A percentile compares a stretch with the other conserved stretches of the same genome.
These are phyloP conservation scores for Populus nigra DNA, from an alignment of 345 rosid genomes.

Conservation along the genomic window DNA sequence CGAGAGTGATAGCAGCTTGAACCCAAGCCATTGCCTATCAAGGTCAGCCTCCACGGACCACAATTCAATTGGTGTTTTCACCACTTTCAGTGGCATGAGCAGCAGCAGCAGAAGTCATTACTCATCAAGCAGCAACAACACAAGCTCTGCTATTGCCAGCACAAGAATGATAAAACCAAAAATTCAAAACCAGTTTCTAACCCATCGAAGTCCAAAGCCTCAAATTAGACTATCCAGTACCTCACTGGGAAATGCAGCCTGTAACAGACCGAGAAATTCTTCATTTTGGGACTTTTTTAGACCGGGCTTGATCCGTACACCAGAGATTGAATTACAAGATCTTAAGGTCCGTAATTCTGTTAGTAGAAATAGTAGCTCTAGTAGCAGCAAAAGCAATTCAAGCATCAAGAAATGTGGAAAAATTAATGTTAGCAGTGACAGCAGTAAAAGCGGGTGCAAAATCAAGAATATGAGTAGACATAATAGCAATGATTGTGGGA, in stretches of 20 bases:
- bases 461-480: not conserved
- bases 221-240: slow-evolving; percentile 50
- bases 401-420: not conserved
- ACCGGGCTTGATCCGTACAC: slow-evolving; percentile 67
- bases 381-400: slow-evolving; percentile 53
- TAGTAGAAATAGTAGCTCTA: slow-evolving; percentile 33
- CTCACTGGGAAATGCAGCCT: slow-evolving; percentile 18
- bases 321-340: slow-evolving; percentile 65
- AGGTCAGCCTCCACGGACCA: slow-evolving; percentile 63
- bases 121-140: slow-evolving; percentile 26
- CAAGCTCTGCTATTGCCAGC: not conserved
- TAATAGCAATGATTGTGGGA: not conserved
- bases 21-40: slow-evolving; percentile 23
- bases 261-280: slow-evolving; percentile 40
- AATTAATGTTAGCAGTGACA: slow-evolving; percentile 38
- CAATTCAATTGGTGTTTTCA: slow-evolving; percentile 17
- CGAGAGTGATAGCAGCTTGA: slow-evolving; percentile 15
- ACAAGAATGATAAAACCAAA: slow-evolving; percentile 33
- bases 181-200: slow-evolving; percentile 43
- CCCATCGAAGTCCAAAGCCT: slow-evolving; percentile 73
- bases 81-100: slow-evolving; percentile 46
- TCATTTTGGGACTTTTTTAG: slow-evolving; percentile 70
- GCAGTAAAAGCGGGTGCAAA: slow-evolving; percentile 21
- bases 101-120: slow-evolving; percentile 39
- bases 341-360: slow-evolving; percentile 38